Evolutionary conservation across 257 asterid species (phyloP), one percentile per base, ranked within the genome.

Genomic region (Echium plantagineum): DNA sequence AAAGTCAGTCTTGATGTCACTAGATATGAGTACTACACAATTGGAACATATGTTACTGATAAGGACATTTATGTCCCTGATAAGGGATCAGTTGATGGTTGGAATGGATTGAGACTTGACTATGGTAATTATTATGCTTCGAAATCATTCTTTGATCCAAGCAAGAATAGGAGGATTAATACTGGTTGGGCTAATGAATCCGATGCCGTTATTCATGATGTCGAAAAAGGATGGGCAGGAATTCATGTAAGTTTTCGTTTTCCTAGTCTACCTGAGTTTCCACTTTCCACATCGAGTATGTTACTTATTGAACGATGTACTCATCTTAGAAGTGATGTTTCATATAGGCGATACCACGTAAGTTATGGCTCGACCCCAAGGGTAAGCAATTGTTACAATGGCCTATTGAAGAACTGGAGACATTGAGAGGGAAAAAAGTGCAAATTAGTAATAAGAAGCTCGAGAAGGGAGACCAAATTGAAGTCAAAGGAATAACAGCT

Each of bases 131-230:
- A 67, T 31, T 81, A 81, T 18, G 88, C 85, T 38, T 76, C 88
- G 2, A 81, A 81, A 55, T 49, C 83, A 0, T 81, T 79, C 68
- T 81, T 71, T 35, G 88, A 81, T 10, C 63, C 72, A 0, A 47
- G 63, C 46, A 74, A 76, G 70, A 72, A 70, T 0, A 42, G 88
- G 24, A 74, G 88, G 68, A 57, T 81, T 17, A 31, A 72, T 19
- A 78, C 85, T 85, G 80, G 74, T 19, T 81, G 88, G 88, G 52
- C 81, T 24, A 81, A 81, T 32, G 85, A 79, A 42, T 81, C 88
- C 0, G 83, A 76, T 59, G 12, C 74, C 0, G 7, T 61, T 1
- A 21, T 31, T 0, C 78, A 72, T 26, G 81, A 73, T 52, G 70
- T 56, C 0, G 13, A 47, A 1, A 81, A 79, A 48, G 88, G 81